Base-by-base conservation (phyloP, 495 filamentous ascomycete genomes). In the Hypoxylon lienhwacheense region DNA sequence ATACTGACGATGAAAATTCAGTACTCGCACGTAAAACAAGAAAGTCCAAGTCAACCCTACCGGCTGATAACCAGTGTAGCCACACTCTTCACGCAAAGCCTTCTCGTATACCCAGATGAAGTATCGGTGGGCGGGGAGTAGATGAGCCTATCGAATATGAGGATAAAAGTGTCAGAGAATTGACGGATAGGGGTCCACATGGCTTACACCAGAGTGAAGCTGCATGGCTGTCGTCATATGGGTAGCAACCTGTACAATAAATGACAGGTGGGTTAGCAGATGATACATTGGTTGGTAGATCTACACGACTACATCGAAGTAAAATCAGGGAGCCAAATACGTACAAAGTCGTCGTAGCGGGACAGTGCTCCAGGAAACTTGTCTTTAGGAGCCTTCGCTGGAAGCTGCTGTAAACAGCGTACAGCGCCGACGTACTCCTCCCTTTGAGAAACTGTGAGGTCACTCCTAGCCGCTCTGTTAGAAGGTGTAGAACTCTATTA, bases 71-170 rank as follows among this genome's bases (percentile, higher is more conserved):
- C 82, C 82, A 3, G 64, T 77, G 49, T 87, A 90, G 15, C 82
- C 82, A 65, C 87, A 90, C 64, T 90, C 85, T 5, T 83, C 73
- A 16, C 81, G 76, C 3, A 90, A 74, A 1, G 85, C 83, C 64
- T 83, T 72, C 70, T 89, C 87, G 61, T 82, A 88, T 7, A 73
- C 68, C 58, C 67, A 81, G 53, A 82, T 73, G 63, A 81, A 89
- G 64, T 88, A 84, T 28, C 83, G 76, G 68, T 90, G 87, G 70
- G 84, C 88, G 5, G 79, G 68, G 24, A 89, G 73, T 62, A 90
- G 80, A 51, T 82, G 78, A 10, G n/a, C n/a, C n/a, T n/a, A n/a
- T n/a, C n/a, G n/a, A n/a, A n/a, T n/a, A n/a, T n/a, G n/a, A n/a
- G n/a, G n/a, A n/a, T n/a, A n/a, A n/a, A n/a, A n/a, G n/a, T n/a